phyloP scores from a whole-genome alignment of 257 asterid genomes.

The Solanum phureja region DNA sequence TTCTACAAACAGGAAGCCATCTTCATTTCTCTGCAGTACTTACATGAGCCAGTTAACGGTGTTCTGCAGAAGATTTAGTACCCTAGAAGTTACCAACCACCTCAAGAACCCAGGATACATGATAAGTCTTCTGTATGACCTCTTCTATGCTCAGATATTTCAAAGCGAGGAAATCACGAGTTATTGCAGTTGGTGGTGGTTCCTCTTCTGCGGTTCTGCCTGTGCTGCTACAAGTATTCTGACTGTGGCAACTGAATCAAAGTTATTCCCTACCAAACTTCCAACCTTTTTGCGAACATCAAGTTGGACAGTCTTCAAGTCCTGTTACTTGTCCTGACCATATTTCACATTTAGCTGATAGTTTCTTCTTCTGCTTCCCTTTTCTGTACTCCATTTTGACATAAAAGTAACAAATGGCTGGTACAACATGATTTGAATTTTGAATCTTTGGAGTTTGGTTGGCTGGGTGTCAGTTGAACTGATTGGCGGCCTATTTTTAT shows the following conservation, averaged over 20 bases:
- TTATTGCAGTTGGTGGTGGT: neutral
- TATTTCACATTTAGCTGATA: neutral
- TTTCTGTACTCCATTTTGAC: neutral
- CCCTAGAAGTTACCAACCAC: neutral
- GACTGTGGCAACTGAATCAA: neutral
- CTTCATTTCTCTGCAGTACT: constrained; percentile 76
- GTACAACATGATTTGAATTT: neutral
- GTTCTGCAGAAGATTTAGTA: constrained; percentile 13
- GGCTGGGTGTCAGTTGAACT: neutral
- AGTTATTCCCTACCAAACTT: neutral
- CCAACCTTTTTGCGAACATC: neutral
- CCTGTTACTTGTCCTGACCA: neutral
- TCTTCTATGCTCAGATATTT: neutral
- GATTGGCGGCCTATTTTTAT: neutral
- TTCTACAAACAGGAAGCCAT: constrained; percentile 59
- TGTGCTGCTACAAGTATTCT: neutral
- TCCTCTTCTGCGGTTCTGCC: neutral
- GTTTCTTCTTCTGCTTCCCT: neutral
- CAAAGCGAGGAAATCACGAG: neutral
- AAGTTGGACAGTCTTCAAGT: neutral
- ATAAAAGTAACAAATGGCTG: neutral
- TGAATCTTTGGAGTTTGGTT: neutral
- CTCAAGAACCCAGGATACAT: neutral
- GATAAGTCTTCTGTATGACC: neutral
- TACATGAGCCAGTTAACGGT: constrained; percentile 68